Evolutionary conservation across 2,329 filamentous ascomycete genomes (phyloP).

Genomic region (Pyricularia pennisetigena): DNA sequence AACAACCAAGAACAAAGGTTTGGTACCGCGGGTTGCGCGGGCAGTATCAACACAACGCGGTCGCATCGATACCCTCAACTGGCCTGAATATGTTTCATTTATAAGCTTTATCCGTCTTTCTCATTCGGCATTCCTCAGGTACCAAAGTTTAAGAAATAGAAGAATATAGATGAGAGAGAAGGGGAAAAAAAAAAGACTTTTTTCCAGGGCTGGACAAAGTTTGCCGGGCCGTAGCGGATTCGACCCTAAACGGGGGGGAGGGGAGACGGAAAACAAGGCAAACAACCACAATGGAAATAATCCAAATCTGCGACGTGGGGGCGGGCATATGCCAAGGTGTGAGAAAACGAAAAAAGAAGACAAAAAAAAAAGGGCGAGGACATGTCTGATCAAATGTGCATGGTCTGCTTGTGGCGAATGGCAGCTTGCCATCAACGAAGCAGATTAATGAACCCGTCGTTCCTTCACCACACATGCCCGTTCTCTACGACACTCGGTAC

Average conservation of each 20-base stretch:
- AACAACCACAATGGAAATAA: too few species aligned
- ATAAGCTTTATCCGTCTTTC: not conserved
- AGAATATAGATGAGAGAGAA: not conserved
- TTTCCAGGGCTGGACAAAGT: not conserved
- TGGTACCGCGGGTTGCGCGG: too few species aligned
- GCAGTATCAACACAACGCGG: not conserved
- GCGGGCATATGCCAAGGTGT: too few species aligned
- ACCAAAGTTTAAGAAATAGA: not conserved
- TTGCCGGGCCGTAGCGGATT: not conserved
- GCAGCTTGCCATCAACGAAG: too few species aligned
- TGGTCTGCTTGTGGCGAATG: too few species aligned
- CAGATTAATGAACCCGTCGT: not conserved
- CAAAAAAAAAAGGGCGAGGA: too few species aligned
- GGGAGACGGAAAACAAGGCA: too few species aligned
- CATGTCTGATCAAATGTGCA: too few species aligned
- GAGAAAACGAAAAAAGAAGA: too few species aligned
- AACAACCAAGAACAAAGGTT: too few species aligned
- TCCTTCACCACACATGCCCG: not conserved
- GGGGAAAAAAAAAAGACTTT: too few species aligned
- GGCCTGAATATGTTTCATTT: not conserved
- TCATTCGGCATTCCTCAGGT: not conserved
- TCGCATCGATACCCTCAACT: not conserved
- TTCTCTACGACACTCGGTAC: not conserved
- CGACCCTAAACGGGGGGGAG: not conserved
- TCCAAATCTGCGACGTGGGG: not conserved